Evolutionary conservation across 169 alveolate genomes (phyloP), one percentile per base, ranked within the genome.

Genomic region (Fabrea salina): DNA sequence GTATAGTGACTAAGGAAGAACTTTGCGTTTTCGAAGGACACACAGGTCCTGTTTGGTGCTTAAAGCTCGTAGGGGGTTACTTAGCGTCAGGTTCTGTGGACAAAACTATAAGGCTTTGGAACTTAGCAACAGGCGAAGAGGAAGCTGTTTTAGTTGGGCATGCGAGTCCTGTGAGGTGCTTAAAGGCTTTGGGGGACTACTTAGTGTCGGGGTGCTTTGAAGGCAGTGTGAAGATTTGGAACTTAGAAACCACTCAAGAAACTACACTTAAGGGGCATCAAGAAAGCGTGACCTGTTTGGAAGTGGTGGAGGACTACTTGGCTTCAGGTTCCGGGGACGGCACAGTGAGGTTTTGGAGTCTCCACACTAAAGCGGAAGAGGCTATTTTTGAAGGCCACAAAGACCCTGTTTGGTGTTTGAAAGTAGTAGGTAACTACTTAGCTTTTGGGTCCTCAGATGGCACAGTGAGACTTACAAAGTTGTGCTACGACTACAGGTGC

Each of bases 251-350:
- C 3, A 19, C 5, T n/a, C 6, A 19, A 50, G 35, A 41, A 44
- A 5, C 25, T 22, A 27, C 22, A 22, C 37, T 44, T 30, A 30
- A 70, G n/a, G 66, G 47, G 19, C 79, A 70, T 70, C 4, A 59
- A 47, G 68, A 70, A 11, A 13, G 39, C 27, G 79, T 70, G 6
- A 70, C 27, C n/a, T 41, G 66, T n/a, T 44, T 70, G 32, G 35
- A 22, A 4, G 57, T 13, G n/a, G 2, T 56, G 16, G 19, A 19
- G 35, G 54, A 64, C 37, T 64, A 37, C n/a, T 5, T 64, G 3
- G 5, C 41, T 16, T 64, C 75, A 1, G 50, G 56, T 1, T 64
- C 75, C 0, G 19, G 41, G 35, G 75, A 64, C n/a, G 19, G 41
- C 35, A 64, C 75, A 19, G 49, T 70, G 6, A 22, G 61, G 27